Conservation (phyloP, 164 flowering plant species). For the Annona squamosa region DNA sequence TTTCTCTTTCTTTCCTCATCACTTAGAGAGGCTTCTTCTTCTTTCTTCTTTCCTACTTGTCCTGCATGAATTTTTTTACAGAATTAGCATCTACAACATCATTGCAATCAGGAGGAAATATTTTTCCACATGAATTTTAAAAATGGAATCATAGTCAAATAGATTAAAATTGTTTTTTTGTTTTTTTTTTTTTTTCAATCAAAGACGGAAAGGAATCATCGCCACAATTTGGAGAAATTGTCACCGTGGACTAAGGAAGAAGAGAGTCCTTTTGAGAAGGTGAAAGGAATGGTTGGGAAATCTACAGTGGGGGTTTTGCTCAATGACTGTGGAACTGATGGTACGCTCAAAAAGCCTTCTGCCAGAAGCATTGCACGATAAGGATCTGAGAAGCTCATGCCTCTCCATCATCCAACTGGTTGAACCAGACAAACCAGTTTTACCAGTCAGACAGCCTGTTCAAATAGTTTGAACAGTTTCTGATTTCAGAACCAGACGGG, state of each 20-base stretch:
- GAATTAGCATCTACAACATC: not conserved
- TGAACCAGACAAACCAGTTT: no score
- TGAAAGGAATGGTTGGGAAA: not conserved
- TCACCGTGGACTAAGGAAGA: not conserved
- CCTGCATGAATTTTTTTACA: no score
- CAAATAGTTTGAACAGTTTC: no score
- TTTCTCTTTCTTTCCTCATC: no score
- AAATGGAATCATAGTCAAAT: no score
- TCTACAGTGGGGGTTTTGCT: not conserved
- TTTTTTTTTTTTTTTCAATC: no score
- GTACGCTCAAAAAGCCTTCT: not conserved
- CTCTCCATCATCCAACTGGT: not conserved
- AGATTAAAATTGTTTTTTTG: no score
- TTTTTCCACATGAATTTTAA: not conserved
- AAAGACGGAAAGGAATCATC: not conserved
- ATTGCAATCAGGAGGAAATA: not conserved
- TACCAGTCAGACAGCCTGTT: no score
- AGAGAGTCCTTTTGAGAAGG: not conserved
- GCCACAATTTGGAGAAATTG: not conserved
- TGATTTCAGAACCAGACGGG: no score
- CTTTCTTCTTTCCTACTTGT: no score
- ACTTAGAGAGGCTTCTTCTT: no score
- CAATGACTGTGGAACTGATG: not conserved
- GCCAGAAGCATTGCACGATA: not conserved
- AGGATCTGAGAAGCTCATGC: conserved; percentile 3